These are phyloP conservation scores for Leccinum rimulosum DNA, from an alignment of 768 basidiomycete genomes.

Conservation along the genomic window DNA sequence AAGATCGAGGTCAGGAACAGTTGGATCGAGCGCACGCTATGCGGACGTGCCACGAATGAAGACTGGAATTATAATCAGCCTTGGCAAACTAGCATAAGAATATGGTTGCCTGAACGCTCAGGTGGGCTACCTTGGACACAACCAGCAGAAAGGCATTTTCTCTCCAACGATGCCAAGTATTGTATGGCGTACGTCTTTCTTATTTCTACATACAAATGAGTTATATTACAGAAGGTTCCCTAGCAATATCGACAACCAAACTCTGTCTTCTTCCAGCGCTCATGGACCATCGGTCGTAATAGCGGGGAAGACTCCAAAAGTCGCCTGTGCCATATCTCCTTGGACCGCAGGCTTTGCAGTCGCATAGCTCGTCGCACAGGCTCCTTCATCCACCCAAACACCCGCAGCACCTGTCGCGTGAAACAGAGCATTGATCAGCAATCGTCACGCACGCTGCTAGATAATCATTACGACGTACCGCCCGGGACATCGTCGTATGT, in stretches of 20 bases:
- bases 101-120: too few species aligned
- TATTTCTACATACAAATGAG: neutral
- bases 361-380: constrained; percentile 6
- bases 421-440: neutral
- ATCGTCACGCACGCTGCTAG: too few species aligned
- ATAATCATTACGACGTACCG: constrained; percentile 19
- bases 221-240: neutral
- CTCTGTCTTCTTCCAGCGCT: neutral
- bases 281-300: neutral
- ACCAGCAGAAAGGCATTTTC: neutral
- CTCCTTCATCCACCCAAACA: constrained; percentile 16
- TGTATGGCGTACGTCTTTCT: neutral
- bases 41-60: neutral
- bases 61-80: neutral
- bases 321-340: neutral
- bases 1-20: neutral
- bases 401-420: constrained; percentile 11
- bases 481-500: constrained; percentile 37
- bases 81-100: neutral
- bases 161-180: neutral
- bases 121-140: neutral
- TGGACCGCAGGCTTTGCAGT: constrained; percentile 1
- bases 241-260: neutral
- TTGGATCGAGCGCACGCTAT: neutral
- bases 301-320: constrained; percentile 3